phyloP scores from a whole-genome alignment of 805 yeast genomes.

The Starmerella cellae region DNA sequence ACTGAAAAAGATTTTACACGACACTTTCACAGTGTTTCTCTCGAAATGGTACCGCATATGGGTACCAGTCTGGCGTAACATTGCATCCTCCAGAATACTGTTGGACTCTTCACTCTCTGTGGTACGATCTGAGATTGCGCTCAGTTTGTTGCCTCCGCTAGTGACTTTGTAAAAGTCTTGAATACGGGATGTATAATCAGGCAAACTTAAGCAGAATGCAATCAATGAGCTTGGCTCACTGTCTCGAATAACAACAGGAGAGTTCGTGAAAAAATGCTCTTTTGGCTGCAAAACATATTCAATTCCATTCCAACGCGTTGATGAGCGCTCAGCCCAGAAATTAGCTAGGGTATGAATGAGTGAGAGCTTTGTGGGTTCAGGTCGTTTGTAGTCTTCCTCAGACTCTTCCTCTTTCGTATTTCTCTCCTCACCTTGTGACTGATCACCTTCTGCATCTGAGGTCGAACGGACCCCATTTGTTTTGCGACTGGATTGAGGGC shows the following conservation, averaged over 20 bases:
- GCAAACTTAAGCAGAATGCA: conserved; percentile 79
- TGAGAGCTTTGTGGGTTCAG: conserved; percentile 29
- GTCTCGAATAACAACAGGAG: conserved; percentile 84
- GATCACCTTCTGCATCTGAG: no score
- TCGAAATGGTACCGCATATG: conserved; percentile 87
- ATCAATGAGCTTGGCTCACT: conserved; percentile 93
- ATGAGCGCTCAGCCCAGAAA: conserved; percentile 96
- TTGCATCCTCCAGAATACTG: conserved; percentile 42
- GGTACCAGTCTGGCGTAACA: conserved; percentile 73
- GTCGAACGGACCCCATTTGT: no score
- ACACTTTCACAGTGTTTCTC: conserved; percentile 67
- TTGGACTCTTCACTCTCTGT: conserved; percentile 9
- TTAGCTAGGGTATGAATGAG: conserved; percentile 70
- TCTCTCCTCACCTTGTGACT: background rate
- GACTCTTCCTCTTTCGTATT: background rate
- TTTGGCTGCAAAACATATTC: conserved; percentile 65
- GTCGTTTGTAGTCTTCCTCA: conserved; percentile 10
- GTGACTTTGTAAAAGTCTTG: conserved; percentile 26
- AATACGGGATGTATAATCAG: conserved; percentile 64
- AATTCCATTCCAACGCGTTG: conserved; percentile 87
- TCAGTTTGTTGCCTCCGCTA: conserved; percentile 3
- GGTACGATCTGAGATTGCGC: conserved; percentile 1
- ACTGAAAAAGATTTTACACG: conserved; percentile 88
- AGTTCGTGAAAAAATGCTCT: conserved; percentile 88
- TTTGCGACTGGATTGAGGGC: no score